Evolutionary conservation across 164 flowering plant species (phyloP), one percentile per base, ranked within the genome.

Genomic region (Houttuynia cordata): DNA sequence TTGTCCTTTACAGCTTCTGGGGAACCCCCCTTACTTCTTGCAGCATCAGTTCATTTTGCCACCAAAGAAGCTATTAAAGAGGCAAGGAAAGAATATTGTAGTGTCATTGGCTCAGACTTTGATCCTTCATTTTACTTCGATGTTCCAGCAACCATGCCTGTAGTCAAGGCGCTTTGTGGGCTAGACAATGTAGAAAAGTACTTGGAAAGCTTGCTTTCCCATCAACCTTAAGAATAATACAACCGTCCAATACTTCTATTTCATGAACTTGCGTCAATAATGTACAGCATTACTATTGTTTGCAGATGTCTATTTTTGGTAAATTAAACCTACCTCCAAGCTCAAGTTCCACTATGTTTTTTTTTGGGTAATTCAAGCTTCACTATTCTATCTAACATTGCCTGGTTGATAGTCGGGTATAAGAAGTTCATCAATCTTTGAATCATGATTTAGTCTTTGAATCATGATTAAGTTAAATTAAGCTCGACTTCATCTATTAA

Each of bases 131-230:
- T 92, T 68, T 72, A 76, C 49, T 61, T 87, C 64, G 78, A 70
- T 10, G 85, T 87, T 54, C 96, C 98, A 15, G 98, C 96, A 25
- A 85, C 83, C 54, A 78, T 89, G 93, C 96, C 95, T 51, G 81
- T 79, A 20, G 91, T 92, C n/a, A 92, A 92, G 74, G 80, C 79
- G 70, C 84, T 80, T 10, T 88, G 95, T 66, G 95, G 96, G 24
- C 74, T 92, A 4, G 84, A 88, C 66, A 73, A 40, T 49, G 95
- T 87, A 8, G 89, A 92, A 67, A 82, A 55, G 63, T 88, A 83
- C 75, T 72, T 91, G 53, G 67, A 77, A 37, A 65, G 64, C 58
- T 67, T 75, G 68, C 67, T 74, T 57, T 45, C 72, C 23, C 65
- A 58, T 51, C 22, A 49, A 45, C 14, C 49, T 12, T 12, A 10